Evolutionary conservation across 805 yeast species (phyloP).

Genomic region (Cyberlindnera nakhonratchasimensis): DNA sequence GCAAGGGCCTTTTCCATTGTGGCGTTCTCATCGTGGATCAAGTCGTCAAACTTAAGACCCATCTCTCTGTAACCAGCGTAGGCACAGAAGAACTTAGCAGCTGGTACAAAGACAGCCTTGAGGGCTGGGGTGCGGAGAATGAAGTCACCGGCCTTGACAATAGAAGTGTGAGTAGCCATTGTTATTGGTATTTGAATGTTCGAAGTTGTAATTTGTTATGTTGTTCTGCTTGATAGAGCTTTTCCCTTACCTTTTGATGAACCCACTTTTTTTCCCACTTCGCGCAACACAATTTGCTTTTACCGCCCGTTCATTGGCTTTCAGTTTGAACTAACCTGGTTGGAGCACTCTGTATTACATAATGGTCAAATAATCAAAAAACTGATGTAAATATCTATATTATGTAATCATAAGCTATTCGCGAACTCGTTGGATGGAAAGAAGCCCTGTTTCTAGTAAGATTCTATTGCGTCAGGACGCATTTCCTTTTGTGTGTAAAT

Average conservation of each 20-base stretch:
- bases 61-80: constrained; percentile 91
- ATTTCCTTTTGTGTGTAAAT: neutral
- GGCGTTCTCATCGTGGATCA: constrained; percentile 84
- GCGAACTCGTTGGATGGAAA: too few relatives aligned
- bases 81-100: constrained; percentile 68
- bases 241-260: constrained; percentile 1
- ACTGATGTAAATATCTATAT: neutral
- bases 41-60: constrained; percentile 89
- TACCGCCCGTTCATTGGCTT: constrained; percentile 13
- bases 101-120: constrained; percentile 73
- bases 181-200: neutral
- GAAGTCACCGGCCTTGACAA: constrained; percentile 72
- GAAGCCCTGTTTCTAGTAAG: neutral
- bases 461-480: neutral
- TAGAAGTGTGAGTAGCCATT: constrained; percentile 47
- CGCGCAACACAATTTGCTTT: constrained; percentile 8
- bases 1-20: constrained; percentile 79
- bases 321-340: neutral
- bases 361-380: neutral
- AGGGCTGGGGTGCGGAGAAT: constrained; percentile 78
- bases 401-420: constrained; percentile 1
- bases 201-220: neutral
- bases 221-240: neutral
- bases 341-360: neutral
- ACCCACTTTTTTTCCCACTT: neutral